These are phyloP conservation scores for Tinospora cordifolia DNA, from an alignment of 164 flowering plant species.

Conservation along the genomic window DNA sequence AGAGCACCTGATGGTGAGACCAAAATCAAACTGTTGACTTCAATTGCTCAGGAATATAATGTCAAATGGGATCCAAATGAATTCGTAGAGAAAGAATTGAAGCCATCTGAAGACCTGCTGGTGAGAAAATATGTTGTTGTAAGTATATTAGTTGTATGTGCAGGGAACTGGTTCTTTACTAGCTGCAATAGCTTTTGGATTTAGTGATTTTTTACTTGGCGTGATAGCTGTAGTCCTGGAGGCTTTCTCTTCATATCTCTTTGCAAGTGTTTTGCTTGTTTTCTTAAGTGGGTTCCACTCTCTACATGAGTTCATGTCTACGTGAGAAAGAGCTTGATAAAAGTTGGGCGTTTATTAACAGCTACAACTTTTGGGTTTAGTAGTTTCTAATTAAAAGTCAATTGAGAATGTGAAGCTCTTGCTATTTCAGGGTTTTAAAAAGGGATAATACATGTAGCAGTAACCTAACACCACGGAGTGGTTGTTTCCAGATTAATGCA, in stretches of 20 bases:
- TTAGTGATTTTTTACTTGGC: background rate
- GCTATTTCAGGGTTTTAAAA: too few species aligned
- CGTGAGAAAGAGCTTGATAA: background rate
- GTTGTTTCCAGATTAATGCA: background rate
- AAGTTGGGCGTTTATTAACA: background rate
- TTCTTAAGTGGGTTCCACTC: background rate
- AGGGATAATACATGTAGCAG: too few species aligned
- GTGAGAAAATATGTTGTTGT: conserved; percentile 23
- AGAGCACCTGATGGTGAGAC: conserved; percentile 71
- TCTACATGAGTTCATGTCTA: background rate
- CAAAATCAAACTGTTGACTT: conserved; percentile 60
- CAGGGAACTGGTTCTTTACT: background rate
- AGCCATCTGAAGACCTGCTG: conserved; percentile 47
- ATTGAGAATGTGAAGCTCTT: background rate
- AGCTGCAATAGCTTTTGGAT: background rate
- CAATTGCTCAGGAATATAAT: conserved; percentile 77
- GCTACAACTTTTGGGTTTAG: background rate
- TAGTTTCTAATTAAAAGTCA: background rate
- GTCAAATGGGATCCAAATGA: conserved; percentile 67
- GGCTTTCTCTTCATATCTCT: background rate
- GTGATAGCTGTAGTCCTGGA: background rate
- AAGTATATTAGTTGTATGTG: background rate
- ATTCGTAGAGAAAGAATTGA: conserved; percentile 39
- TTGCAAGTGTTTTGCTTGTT: background rate
- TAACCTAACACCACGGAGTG: too few species aligned